Evolutionary conservation across 441 rosid species (phyloP), one percentile per base, ranked within the genome.

Genomic region (Manihot esculenta): DNA sequence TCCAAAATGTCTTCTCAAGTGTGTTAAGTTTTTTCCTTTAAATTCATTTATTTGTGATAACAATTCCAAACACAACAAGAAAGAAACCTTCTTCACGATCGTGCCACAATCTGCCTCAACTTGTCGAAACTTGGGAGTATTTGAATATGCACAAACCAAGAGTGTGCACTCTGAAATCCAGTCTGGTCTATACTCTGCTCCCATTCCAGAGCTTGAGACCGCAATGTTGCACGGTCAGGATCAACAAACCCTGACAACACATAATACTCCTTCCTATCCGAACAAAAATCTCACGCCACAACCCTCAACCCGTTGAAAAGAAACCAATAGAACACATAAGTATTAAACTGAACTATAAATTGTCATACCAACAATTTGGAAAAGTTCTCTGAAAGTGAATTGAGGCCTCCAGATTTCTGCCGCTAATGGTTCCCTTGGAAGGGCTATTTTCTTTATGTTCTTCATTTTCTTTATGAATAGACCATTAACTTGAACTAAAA

Each of bases 191-290:
- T 86, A 93, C 53, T 83, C 86, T 3, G 99, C 98, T 67, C 98
- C 98, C 98, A 95, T 93, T 85, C 84, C 77, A 95, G 69, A 23
- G 97, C 99, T 70, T 86, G 88, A 0, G 97, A 88, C 75, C 98
- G 88, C 76, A 95, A 78, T 4, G 81, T 87, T 65, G 88, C 75
- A 51, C 98, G 90, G 82, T 91, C 96, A 0, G 99, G 99, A 62
- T 95, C 93, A 64, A 91, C 91, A 73, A 93, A 91, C 38, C 99
- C 99, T 0, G 99, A 95, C 64, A 95, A 82, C 98, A 79, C 93
- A 86, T 62, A 86, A 86, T 20, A 91, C 97, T 41, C 97, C 97
- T 58, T 93, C 99, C 99, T 95, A 83, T 64, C 70, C 75, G 65
- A 68, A 75, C 42, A 18, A 62, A 67, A 21, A 2, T 1, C 41